Evolutionary conservation across 1,284 basidiomycete species (phyloP), one percentile per base, ranked within the genome.

Genomic region (Schizopora paradoxa): DNA sequence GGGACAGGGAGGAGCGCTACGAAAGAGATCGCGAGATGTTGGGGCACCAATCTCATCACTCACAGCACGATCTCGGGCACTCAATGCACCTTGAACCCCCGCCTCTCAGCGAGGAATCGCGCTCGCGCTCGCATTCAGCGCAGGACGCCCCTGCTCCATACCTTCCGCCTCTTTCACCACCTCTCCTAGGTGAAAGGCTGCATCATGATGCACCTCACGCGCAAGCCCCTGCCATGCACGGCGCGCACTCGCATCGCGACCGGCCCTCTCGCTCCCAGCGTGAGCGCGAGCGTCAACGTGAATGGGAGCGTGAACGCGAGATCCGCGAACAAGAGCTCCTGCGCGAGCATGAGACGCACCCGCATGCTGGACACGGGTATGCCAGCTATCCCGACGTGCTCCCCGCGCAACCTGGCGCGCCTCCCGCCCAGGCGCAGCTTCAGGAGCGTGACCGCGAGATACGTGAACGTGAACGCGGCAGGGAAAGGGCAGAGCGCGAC

Each of bases 351-450:
- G n/a, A n/a, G n/a, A n/a, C n/a, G n/a, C n/a, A n/a, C n/a, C n/a
- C n/a, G n/a, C n/a, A n/a, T n/a, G n/a, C 18, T 13, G 33, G 33
- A 35, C 33, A 35, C 22, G 33, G 33, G 3, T 22, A 35, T 35
- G 3, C 33, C 18, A 22, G 33, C 10, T 22, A 35, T n/a, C 6
- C 22, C n/a, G n/a, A n/a, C n/a, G n/a, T 5, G 33, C 33, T 3
- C 33, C 18, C 33, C 33, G n/a, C n/a, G n/a, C n/a, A n/a, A n/a
- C n/a, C n/a, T n/a, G n/a, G n/a, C n/a, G n/a, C 33, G 33, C 33
- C 10, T 16, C 37, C 28, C 47, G 47, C 41, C 35, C 34, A 38
- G 42, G 47, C 41, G 41, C 34, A 38, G 42, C 28, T 33, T 35
- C 23, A 31, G 38, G 23, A 41, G 11, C 32, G 31, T 8, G 49